Base-by-base conservation (phyloP, 1,284 basidiomycete genomes). In the Ustilago trichophora region DNA sequence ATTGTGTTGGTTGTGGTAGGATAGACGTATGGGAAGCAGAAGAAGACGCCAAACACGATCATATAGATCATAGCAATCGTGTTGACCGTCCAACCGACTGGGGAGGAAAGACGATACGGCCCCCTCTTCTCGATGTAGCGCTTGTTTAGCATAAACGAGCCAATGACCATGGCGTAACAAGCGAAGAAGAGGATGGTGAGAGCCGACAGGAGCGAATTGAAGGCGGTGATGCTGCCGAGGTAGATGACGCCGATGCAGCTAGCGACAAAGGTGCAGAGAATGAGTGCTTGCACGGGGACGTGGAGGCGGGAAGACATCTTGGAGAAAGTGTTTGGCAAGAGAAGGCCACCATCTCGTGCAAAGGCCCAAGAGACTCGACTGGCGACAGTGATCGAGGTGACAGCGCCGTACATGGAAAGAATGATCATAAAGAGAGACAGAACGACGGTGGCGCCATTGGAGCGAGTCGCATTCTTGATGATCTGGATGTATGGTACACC, bases 101-200 rank as follows among this genome's bases (percentile, higher is more conserved):
- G 33, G 9, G 57, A 48, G 7, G 50, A 48, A 16, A 59, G 49
- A 12, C 22, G 38, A 25, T 59, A 59, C 0, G 57, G 57, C 3
- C 57, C 57, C n/a, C 45, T 42, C 16, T 37, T 48, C 12, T 42
- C 40, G 31, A 59, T 53, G 50, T 59, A 53, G 18, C 57, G 44
- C 4, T 38, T 32, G 45, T 59, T 59, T 38, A 59, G 50, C 57
- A 59, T 59, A 31, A 59, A 59, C 3, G 44, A 34, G 27, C 57
- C 57, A 26, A 59, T 59, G 27, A 53, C 57, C 44, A 53, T 59
- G 24, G 45, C 57, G 31, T 59, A 59, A 35, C 57, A 59, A 1
- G 50, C 57, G 19, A 59, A 59, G 45, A 59, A 59, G 40, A 59
- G 57, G 45, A 59, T 59, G 19, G 57, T 59, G 34, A 59, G 57